Evolutionary conservation across 1,284 basidiomycete genomes (phyloP), one percentile per base, ranked within the genome.

Genomic region (Hypsizygus ulmarius): DNA sequence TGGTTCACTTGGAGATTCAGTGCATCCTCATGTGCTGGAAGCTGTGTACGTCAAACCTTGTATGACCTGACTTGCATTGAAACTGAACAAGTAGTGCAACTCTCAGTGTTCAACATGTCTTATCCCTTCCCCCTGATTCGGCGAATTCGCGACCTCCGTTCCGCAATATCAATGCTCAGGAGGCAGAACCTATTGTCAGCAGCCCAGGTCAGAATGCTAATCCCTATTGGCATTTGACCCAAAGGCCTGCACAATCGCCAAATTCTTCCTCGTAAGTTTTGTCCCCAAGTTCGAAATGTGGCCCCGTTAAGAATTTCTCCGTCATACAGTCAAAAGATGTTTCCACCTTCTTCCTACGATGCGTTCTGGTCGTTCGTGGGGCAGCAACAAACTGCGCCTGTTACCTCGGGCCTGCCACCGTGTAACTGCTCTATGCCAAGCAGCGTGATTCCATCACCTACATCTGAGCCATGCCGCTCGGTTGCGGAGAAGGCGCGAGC

Each of bases 171-270:
- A 4, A 16, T 15, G 16, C 44, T n/a, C 5, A 27, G 7, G 10
- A 5, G 27, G 8, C 12, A 9, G 3, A 12, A 12, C 10, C 16
- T 35, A 3, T 9, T 19, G 25, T 29, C 34, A 9, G n/a, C 4
- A 12, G 5, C 37, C 16, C 16, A 25, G 7, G 7, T 25, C 21
- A 25, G 21, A 25, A 25, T 34, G 33, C 14, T 19, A 47, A 47
- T 34, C 45, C 45, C 1, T 47, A 47, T 25, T 47, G 45, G 45
- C 39, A 47, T 15, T 35, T 47, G 34, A 47, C 45, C 19, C 16
- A 47, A 29, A 9, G 34, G 15, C 30, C 45, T 9, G 7, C 19
- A 14, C n/a, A 16, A 14, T 28, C 43, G 10, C 7, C 9, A 14
- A 8, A 28, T 10, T 16, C 3, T 19, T 5, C 8, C 38, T 36